phyloP scores from a whole-genome alignment of 352 stramenopile genomes.

The Ophiocytium majus region DNA sequence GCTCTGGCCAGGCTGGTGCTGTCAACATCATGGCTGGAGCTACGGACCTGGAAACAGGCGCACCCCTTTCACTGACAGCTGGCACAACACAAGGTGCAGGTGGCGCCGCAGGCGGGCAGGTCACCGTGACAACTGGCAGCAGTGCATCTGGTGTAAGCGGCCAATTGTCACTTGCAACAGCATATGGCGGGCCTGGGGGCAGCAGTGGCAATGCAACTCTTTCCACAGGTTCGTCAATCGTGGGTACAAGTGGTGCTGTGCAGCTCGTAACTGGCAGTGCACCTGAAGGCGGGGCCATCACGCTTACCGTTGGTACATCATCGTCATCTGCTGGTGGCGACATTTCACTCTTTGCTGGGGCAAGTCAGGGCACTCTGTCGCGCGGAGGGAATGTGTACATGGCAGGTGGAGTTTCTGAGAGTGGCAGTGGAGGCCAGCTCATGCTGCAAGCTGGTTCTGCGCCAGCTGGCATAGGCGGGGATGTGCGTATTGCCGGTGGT shows the following conservation, averaged over 20 bases:
- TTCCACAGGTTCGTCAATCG: neutral
- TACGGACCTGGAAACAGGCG: neutral
- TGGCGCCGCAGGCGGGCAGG: neutral
- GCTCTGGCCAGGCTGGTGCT: conserved; percentile 65
- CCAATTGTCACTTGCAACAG: neutral
- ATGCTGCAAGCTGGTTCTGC: neutral
- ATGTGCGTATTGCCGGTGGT: neutral
- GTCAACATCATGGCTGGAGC: neutral
- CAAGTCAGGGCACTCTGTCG: neutral
- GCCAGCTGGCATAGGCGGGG: neutral
- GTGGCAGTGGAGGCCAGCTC: neutral
- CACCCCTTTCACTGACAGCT: conserved; percentile 10
- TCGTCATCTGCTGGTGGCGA: neutral
- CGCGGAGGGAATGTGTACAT: conserved; percentile 8
- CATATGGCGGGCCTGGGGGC: neutral
- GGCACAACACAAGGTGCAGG: neutral
- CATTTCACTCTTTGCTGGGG: conserved; percentile 3
- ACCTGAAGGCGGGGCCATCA: neutral
- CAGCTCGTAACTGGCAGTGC: neutral
- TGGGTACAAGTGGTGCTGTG: neutral
- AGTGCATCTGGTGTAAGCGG: neutral
- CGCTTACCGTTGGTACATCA: neutral
- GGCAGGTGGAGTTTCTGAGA: neutral
- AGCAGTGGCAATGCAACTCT: neutral
- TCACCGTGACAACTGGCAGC: neutral